These are phyloP conservation scores for Penicillium robsamsonii DNA, from an alignment of 495 filamentous ascomycete genomes.

Conservation along the genomic window DNA sequence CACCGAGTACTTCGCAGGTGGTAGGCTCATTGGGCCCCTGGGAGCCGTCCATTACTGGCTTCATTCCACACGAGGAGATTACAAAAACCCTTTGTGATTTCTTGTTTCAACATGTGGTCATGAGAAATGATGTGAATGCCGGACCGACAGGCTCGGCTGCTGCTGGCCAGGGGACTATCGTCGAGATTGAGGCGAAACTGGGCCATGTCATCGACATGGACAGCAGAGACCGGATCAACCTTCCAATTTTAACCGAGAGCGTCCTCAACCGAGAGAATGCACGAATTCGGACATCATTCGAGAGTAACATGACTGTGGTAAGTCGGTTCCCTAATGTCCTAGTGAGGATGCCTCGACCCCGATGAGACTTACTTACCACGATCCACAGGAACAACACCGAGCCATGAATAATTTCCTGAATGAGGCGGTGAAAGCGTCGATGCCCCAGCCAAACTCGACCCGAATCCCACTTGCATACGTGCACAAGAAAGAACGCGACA, in stretches of 20 bases:
- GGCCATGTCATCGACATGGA: slow-evolving; percentile 73
- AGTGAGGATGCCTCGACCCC: too few species aligned
- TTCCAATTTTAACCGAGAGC: slow-evolving; percentile 65
- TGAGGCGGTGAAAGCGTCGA: slow-evolving; percentile 52
- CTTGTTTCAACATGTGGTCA: slow-evolving; percentile 65
- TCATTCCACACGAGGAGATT: slow-evolving; percentile 64
- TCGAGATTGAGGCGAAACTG: slow-evolving; percentile 91
- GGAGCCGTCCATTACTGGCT: slow-evolving; percentile 70
- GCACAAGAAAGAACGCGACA: slow-evolving; percentile 77
- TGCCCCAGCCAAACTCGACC: slow-evolving; percentile 34
- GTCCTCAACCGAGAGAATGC: slow-evolving; percentile 55
- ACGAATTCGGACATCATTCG: slow-evolving; percentile 57
- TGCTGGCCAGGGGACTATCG: slow-evolving; percentile 59
- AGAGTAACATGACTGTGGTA: slow-evolving; percentile 84
- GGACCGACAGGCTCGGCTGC: slow-evolving; percentile 47
- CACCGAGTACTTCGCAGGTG: slow-evolving; percentile 4
- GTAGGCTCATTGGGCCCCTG: slow-evolving; percentile 56
- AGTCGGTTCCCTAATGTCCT: slow-evolving; percentile 27
- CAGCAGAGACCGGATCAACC: slow-evolving; percentile 60
- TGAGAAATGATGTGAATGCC: slow-evolving; percentile 50
- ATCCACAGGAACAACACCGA: slow-evolving; percentile 67
- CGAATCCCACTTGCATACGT: slow-evolving; percentile 75
- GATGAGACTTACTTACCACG: slow-evolving; percentile 5
- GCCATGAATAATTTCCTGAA: slow-evolving; percentile 80
- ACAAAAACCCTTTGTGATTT: slow-evolving; percentile 70